Evolutionary conservation across 2,329 filamentous ascomycete species (phyloP).

Genomic region (Aureobasidium melanogenum): DNA sequence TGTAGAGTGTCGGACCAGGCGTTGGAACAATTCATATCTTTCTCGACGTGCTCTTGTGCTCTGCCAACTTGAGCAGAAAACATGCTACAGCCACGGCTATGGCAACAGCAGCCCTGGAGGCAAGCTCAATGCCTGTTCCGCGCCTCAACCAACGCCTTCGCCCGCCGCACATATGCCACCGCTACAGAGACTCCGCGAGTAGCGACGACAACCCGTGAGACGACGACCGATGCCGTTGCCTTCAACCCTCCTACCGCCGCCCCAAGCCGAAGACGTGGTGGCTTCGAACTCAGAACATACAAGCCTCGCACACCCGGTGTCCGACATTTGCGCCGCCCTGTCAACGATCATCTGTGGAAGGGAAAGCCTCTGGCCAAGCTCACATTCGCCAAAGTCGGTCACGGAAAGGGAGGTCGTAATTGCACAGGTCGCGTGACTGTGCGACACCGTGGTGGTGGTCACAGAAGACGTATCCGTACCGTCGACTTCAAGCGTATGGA

Average conservation of each 20-base stretch:
- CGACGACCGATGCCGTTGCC: slow-evolving; percentile 23
- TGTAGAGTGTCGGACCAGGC: not conserved
- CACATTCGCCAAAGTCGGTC: slow-evolving; percentile 87
- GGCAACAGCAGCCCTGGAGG: slow-evolving; percentile 29
- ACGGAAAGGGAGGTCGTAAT: slow-evolving; percentile 87
- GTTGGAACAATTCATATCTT: not conserved
- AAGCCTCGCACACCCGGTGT: slow-evolving; percentile 89
- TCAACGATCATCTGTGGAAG: slow-evolving; percentile 97
- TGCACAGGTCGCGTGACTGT: slow-evolving; percentile 78
- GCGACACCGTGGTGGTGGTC: slow-evolving; percentile 83
- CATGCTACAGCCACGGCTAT: slow-evolving; percentile 61
- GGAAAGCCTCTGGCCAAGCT: slow-evolving; percentile 73
- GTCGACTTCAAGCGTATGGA: slow-evolving; percentile 78
- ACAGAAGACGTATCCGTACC: slow-evolving; percentile 81
- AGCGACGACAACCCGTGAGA: slow-evolving; percentile 15
- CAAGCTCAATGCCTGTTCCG: slow-evolving; percentile 39
- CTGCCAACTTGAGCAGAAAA: slow-evolving; percentile 8
- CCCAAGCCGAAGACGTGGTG: slow-evolving; percentile 25
- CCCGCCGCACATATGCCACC: slow-evolving; percentile 46
- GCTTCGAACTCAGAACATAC: slow-evolving; percentile 64
- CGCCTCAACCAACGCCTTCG: slow-evolving; percentile 23
- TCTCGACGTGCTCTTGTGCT: not conserved
- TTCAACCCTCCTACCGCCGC: slow-evolving; percentile 37
- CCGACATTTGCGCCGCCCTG: slow-evolving; percentile 79
- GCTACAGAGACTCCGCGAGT: slow-evolving; percentile 26